Evolutionary conservation across 257 asterid genomes (phyloP).

Genomic region (Rehmannia glutinosa): DNA sequence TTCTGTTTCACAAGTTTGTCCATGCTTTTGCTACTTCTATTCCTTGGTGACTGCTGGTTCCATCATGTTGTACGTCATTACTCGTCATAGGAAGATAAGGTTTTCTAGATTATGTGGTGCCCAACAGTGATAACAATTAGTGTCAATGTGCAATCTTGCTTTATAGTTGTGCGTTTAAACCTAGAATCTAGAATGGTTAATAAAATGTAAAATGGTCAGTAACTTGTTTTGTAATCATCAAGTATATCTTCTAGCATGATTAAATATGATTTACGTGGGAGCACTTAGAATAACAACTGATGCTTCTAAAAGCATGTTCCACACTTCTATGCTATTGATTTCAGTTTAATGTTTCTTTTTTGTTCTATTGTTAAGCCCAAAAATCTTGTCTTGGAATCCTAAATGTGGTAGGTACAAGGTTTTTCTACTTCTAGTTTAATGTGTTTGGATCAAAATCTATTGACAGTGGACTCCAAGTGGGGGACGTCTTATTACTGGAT

Average conservation of each 20-base stretch:
- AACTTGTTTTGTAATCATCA: too few relatives aligned
- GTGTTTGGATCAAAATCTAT: constrained; percentile 20
- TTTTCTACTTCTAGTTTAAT: constrained; percentile 19
- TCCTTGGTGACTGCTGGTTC: constrained; percentile 10
- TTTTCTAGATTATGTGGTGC: too few relatives aligned
- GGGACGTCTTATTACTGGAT: constrained; percentile 96
- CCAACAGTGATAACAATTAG: too few relatives aligned
- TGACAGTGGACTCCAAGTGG: constrained; percentile 99
- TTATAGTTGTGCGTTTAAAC: too few relatives aligned
- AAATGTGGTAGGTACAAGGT: constrained; percentile 4
- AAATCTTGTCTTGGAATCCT: neutral
- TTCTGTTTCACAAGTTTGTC: neutral
- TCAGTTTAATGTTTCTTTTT: neutral
- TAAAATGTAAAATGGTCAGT: too few relatives aligned
- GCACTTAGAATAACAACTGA: too few relatives aligned
- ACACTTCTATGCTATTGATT: neutral
- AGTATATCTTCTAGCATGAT: too few relatives aligned
- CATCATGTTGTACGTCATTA: neutral
- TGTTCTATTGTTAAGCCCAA: neutral
- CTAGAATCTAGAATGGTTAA: too few relatives aligned
- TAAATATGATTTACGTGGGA: too few relatives aligned
- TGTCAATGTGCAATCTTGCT: too few relatives aligned
- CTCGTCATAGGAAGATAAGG: too few relatives aligned
- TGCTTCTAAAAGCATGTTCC: constrained; percentile 1
- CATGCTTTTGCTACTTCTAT: neutral